Evolutionary conservation across 1,139 yeast species (phyloP), one percentile per base, ranked within the genome.

Genomic region (Yamadazyma sp.): DNA sequence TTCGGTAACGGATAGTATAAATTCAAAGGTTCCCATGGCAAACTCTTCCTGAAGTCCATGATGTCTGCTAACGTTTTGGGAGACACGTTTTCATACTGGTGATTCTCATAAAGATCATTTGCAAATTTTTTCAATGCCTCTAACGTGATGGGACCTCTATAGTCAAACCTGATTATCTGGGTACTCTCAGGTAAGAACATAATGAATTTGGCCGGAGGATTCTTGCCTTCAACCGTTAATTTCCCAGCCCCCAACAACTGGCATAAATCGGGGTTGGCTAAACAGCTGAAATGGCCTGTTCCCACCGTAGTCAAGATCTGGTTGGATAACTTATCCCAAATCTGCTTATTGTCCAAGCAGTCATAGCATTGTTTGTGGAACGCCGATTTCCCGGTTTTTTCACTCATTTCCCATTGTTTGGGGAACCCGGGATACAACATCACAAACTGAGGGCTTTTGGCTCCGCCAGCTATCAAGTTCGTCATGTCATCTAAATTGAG

Each of bases 221-320:
- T 40, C 5, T 34, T 39, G 9, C 38, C 43, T 0, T 48, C 43
- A 11, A 53, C 38, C 2, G 54, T 43, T 40, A 73, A 49, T 17
- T 58, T 58, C 1, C 44, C 44, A 45, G 72, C 67, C 0, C 81
- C 82, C 31, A 84, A 55, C 37, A 71, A 62, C 26, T 61, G 52
- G 55, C 92, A 84, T 4, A 83, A 51, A 16, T 61, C 62, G 3
- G 67, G 61, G 48, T 79, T 69, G 15, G 73, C 56, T 23, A 59
- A 56, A 58, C 92, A 84, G 59, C 79, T 80, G 45, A 83, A 64
- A 56, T 79, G 87, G 7, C 76, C 83, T 0, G 78, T 61, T n/a
- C 62, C 62, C n/a, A 76, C 62, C 7, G 64, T 60, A 7, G 66
- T 53, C 10, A 63, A 49, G 5, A 83, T 55, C 34, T 67, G 73